A percentile compares a stretch with the other conserved stretches of the same genome.
These are phyloP conservation scores for Cryptococcus deneoformans DNA, from an alignment of 1,284 basidiomycete genomes.

Conservation along the genomic window DNA sequence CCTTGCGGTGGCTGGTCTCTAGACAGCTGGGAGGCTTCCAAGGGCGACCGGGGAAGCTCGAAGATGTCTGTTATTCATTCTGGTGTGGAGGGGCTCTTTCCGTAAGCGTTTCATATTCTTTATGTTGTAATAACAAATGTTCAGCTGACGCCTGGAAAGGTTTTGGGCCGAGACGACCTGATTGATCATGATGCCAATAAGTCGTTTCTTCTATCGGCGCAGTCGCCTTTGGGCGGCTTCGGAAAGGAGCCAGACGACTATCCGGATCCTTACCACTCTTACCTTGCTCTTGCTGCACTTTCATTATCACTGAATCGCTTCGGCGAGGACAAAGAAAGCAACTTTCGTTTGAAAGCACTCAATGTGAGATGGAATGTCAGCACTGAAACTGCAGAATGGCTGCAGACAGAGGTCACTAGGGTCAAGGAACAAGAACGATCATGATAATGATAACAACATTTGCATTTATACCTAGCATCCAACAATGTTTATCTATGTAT, in stretches of 20 bases:
- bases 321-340: constrained; percentile 22
- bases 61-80: constrained; percentile 92
- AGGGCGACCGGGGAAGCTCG: constrained; percentile 78
- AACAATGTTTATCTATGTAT: background rate
- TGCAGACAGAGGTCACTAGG: constrained; percentile 45
- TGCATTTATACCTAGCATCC: constrained; percentile 3
- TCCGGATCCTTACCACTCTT: constrained; percentile 90
- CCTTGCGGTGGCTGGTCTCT: constrained; percentile 72
- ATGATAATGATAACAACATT: background rate
- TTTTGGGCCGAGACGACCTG: constrained; percentile 59
- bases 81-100: constrained; percentile 81
- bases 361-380: constrained; percentile 70
- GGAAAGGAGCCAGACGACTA: constrained; percentile 72
- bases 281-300: constrained; percentile 77
- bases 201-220: constrained; percentile 66
- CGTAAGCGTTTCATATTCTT: constrained; percentile 51
- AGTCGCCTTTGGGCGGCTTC: constrained; percentile 81
- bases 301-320: constrained; percentile 59
- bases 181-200: constrained; percentile 59
- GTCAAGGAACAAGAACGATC: background rate
- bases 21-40: constrained; percentile 79
- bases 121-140: background rate
- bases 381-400: constrained; percentile 62
- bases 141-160: constrained; percentile 52
- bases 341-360: constrained; percentile 53